Base-by-base conservation (phyloP, 2,329 filamentous ascomycete species). In the Leptographium flavum region DNA sequence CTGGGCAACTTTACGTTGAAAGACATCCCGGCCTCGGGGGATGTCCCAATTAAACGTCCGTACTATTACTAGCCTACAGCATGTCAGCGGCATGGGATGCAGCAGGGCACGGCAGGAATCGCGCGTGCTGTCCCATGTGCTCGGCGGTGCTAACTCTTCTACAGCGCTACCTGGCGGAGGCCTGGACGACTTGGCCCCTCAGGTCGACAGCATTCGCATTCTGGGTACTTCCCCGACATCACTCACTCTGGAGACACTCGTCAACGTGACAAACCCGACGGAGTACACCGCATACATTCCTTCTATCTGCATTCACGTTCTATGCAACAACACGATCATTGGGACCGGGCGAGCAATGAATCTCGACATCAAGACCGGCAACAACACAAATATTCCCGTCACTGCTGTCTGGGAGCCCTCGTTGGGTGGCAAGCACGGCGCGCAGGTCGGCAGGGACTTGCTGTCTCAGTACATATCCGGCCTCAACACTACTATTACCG, bases 21-120 rank as follows among this genome's bases (percentile, higher is more conserved):
- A 61, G 79, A 82, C 53, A 82, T 98, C 56, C 90, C 90, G 40
- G 87, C 78, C 61, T 73, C 87, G 68, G 88, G 92, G 55, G 76
- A 81, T 57, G 80, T 98, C 58, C 84, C 84, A 64, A 77, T 96
- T 68, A 93, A 94, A 76, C 84, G 87, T 94, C 81, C 79, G 88
- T 86, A 52, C 44, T 52, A 52, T 23, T 42, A 23, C 27, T 19
- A 14, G 37, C 22, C 13, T 58, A 60, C 60, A 58, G 63, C 60
- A 67, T 57, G 52, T 57, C 56, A 51, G 42, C 44, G 19, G 19
- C 15, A 19, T 42, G 33, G 23, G 14, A 39, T 21, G 25, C 25
- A 14, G n/a, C 21, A 17, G 13, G 27, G 22, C 14, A 28, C 25
- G 38, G 14, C 23, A n/a, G 17, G n/a, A n/a, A 15, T n/a, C 19